phyloP scores from a whole-genome alignment of 78 protist genomes.

The Speleostelium caveatum region DNA sequence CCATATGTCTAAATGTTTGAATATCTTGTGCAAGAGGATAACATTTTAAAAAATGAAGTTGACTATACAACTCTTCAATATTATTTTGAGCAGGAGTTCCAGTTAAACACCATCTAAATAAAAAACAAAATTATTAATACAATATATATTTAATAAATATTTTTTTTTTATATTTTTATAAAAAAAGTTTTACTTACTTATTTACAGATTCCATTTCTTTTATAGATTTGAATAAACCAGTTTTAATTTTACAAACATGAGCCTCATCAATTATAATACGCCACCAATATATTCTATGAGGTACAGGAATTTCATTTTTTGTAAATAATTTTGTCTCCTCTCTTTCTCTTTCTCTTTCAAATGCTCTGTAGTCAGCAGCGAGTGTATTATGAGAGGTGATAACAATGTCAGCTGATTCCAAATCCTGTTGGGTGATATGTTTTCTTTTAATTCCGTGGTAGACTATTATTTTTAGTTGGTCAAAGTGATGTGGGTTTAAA shows the following conservation, averaged over 20 bases:
- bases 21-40: constrained; percentile 25
- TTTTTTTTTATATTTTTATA: no score
- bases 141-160: no score
- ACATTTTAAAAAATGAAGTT: constrained; percentile 43
- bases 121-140: not conserved
- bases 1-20: not conserved
- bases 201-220: not conserved
- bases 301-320: not conserved
- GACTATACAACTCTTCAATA: constrained; percentile 79
- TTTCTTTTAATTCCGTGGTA: constrained; percentile 25
- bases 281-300: constrained; percentile 44
- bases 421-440: not conserved
- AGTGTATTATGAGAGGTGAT: constrained; percentile 31
- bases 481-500: not conserved
- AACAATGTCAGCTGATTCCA: constrained; percentile 10
- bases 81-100: constrained; percentile 91
- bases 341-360: not conserved
- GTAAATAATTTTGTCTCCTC: not conserved
- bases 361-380: constrained; percentile 4
- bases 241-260: constrained; percentile 13
- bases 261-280: constrained; percentile 70
- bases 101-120: constrained; percentile 84
- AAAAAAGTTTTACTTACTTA: not conserved
- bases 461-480: not conserved
- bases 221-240: constrained; percentile 18